These are phyloP conservation scores for Paraphoma chrysanthemicola DNA, from an alignment of 2,329 filamentous ascomycete genomes.

Conservation along the genomic window DNA sequence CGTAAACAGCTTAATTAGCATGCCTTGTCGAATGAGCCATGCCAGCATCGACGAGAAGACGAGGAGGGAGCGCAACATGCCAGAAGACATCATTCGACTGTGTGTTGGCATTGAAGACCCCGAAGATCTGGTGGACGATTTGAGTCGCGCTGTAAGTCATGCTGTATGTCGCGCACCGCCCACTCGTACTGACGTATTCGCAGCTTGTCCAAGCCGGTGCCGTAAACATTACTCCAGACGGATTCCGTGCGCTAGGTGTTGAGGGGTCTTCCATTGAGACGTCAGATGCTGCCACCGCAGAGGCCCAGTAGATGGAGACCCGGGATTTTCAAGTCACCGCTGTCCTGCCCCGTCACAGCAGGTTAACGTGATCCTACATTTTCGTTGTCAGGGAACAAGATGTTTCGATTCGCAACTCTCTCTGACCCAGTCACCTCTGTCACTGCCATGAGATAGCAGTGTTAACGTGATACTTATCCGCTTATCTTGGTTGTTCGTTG, in stretches of 20 bases:
- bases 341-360: conserved; percentile 29
- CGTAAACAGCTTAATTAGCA: conserved; percentile 97
- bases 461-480: conserved; percentile 45
- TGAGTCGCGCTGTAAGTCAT: conserved; percentile 82
- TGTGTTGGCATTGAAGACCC: conserved; percentile 97
- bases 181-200: background rate
- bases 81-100: conserved; percentile 93
- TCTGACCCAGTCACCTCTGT: conserved; percentile 48
- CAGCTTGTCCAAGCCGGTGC: conserved; percentile 89
- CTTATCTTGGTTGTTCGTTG: background rate
- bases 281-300: conserved; percentile 17
- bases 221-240: conserved; percentile 83
- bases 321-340: conserved; percentile 38
- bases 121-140: conserved; percentile 89
- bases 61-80: conserved; percentile 73
- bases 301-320: conserved; percentile 8
- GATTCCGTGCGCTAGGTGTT: conserved; percentile 69
- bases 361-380: conserved; percentile 45
- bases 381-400: conserved; percentile 9
- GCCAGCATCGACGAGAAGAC: conserved; percentile 98
- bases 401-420: conserved; percentile 36
- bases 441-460: conserved; percentile 18
- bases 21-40: conserved; percentile 99
- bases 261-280: conserved; percentile 5
- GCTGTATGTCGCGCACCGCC: background rate